Evolutionary conservation across 225 moss, liverwort and hornwort genomes (phyloP), one percentile per base, ranked within the genome.

Genomic region (Rhytidiadelphus loreus): DNA sequence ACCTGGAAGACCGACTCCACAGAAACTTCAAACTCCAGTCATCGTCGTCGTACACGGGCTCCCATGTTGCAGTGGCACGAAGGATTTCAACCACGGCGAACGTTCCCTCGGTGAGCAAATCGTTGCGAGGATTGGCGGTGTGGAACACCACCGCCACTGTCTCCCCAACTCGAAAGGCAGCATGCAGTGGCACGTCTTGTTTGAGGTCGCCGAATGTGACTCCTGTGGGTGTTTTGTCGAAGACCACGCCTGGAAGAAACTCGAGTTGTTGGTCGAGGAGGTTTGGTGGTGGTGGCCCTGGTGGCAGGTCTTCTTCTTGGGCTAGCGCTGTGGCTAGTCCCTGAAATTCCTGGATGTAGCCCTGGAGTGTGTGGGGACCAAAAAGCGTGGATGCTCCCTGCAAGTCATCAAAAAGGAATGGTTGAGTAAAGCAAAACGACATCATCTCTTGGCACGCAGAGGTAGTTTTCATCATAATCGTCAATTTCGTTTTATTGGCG

Each of bases 301-400:
- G 80, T 63, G 90, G 83, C 58, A 94, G 85, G 26, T 96, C 91
- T 28, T 77, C 35, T 4, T 89, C 96, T 82, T 93, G 91, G 23
- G 93, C 96, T 37, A 96, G 61, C 24, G 96, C 94, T 85, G 89
- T 85, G 37, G 97, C 95, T 89, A 96, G 80, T 80, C 94, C 96
- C 88, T 88, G 89, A 59, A 96, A 96, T 81, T 96, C 96, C 86
- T 95, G 96, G 41, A 98, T 95, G 90, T 98, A 98, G 43, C 92
- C 96, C 70, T 91, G 88, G 60, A 96, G 87, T 30, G 98, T 96
- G 84, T 96, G 94, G 30, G 98, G 96, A 80, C 98, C 98, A 78
- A 91, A 96, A 24, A 96, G 83, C 16, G 98, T 98, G 56, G 96
- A 96, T 43, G 94, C 98, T 62, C 95, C 96, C 93, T 96, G 93